Conservation (phyloP, 768 basidiomycete species). For the Cyclocybe aegerita region DNA sequence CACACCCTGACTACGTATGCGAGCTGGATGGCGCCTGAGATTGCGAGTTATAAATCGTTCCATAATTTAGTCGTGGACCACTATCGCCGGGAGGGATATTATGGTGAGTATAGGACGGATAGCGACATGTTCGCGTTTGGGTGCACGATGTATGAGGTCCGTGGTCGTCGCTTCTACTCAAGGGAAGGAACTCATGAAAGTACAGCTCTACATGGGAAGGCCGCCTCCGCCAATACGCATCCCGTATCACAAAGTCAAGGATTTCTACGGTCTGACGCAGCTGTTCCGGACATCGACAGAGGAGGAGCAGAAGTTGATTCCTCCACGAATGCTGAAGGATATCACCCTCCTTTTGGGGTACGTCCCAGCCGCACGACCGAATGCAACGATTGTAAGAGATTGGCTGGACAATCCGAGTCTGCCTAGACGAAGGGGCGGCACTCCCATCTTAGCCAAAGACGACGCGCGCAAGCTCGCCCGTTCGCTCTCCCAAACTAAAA, state of each 20-base stretch:
- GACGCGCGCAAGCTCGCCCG: too few species aligned
- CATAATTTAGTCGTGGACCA: constrained; percentile 16
- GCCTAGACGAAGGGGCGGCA: too few species aligned
- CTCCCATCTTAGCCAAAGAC: too few species aligned
- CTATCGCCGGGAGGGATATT: constrained; percentile 17
- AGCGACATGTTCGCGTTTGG: constrained; percentile 25
- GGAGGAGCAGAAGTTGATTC: constrained; percentile 10
- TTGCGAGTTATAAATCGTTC: constrained; percentile 12
- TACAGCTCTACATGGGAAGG: constrained; percentile 15
- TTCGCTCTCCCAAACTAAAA: too few species aligned
- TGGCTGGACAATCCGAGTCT: too few species aligned
- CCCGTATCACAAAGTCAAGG: constrained; percentile 8
- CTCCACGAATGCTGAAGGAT: constrained; percentile 2
- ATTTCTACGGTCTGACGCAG: constrained; percentile 6
- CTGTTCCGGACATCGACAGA: constrained; percentile 8
- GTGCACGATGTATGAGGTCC: constrained; percentile 19
- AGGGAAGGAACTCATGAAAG: too few species aligned
- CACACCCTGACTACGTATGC: constrained; percentile 11
- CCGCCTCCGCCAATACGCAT: constrained; percentile 13
- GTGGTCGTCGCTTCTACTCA: background rate
- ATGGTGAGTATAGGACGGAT: constrained; percentile 21
- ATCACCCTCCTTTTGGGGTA: too few species aligned
- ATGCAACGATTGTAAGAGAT: too few species aligned
- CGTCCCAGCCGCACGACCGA: too few species aligned
- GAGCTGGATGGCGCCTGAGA: constrained; percentile 22